These are phyloP conservation scores for Larix kaempferi DNA, from an alignment of 75 land plant species.

Conservation along the genomic window DNA sequence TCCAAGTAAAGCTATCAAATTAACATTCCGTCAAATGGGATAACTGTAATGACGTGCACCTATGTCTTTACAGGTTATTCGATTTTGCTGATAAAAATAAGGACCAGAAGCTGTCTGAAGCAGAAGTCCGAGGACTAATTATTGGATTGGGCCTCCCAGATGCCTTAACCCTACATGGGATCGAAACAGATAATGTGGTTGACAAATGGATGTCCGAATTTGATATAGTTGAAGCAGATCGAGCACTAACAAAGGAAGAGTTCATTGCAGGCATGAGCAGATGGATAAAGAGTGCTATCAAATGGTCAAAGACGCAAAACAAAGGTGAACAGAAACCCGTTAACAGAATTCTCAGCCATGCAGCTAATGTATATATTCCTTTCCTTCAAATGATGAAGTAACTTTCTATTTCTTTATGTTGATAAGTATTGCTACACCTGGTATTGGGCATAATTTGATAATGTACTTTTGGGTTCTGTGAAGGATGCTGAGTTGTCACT, in stretches of 20 bases:
- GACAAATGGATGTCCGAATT: conserved; percentile 32
- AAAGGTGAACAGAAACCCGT: background rate
- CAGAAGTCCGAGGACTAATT: conserved; percentile 29
- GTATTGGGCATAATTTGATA: background rate
- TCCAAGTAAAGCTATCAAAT: no score
- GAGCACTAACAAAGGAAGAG: conserved; percentile 16
- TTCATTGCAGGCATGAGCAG: conserved; percentile 23
- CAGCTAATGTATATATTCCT: background rate
- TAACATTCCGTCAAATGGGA: no score
- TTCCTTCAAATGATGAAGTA: background rate
- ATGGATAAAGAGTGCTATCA: conserved; percentile 15
- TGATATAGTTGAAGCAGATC: conserved; percentile 16
- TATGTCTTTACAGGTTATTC: conserved; percentile 5
- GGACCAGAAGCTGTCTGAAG: conserved; percentile 26
- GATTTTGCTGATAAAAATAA: conserved; percentile 22
- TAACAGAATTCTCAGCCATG: background rate
- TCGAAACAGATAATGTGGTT: conserved; percentile 11
- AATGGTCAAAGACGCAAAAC: background rate
- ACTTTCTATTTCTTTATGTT: background rate
- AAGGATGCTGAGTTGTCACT: conserved; percentile 12
- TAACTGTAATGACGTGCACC: background rate
- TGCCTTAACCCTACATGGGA: background rate
- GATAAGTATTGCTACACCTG: background rate
- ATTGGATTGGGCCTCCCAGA: conserved; percentile 16
- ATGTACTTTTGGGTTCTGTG: background rate